Percentiles rank a stretch among this genome's conserved stretches.
phyloP scores from a whole-genome alignment of 768 basidiomycete genomes.

The Mycena rosella region DNA sequence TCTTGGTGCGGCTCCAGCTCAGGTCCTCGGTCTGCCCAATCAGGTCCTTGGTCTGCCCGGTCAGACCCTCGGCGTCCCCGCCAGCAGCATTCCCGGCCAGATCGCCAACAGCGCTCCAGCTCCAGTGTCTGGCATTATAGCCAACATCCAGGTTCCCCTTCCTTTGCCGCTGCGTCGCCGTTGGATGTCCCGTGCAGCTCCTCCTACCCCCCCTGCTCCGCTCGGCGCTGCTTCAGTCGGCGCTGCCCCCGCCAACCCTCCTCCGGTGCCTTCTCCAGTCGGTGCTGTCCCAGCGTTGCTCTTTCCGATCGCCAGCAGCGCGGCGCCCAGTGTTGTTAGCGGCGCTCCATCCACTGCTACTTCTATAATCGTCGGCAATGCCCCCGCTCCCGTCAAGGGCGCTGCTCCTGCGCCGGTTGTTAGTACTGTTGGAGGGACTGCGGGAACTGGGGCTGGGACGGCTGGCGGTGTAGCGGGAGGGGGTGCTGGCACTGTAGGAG shows the following conservation, averaged over 20 bases:
- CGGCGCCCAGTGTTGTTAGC: neutral
- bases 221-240: too few relatives aligned
- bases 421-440: neutral
- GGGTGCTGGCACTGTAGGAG: neutral
- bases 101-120: neutral
- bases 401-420: neutral
- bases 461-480: constrained; percentile 1
- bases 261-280: constrained; percentile 3
- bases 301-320: neutral
- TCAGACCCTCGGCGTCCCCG: neutral
- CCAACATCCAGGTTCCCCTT: neutral
- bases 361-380: neutral
- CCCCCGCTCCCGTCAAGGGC: neutral
- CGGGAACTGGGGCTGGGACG: neutral
- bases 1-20: neutral
- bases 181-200: neutral
- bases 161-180: neutral
- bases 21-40: neutral
- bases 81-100: neutral
- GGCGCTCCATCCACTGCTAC: constrained; percentile 3
- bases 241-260: neutral
- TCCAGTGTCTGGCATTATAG: neutral
- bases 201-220: too few relatives aligned
- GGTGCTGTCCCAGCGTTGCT: neutral
- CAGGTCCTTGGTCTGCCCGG: neutral